Evolutionary conservation across 495 filamentous ascomycete genomes (phyloP).

Genomic region (Neurospora sp.): DNA sequence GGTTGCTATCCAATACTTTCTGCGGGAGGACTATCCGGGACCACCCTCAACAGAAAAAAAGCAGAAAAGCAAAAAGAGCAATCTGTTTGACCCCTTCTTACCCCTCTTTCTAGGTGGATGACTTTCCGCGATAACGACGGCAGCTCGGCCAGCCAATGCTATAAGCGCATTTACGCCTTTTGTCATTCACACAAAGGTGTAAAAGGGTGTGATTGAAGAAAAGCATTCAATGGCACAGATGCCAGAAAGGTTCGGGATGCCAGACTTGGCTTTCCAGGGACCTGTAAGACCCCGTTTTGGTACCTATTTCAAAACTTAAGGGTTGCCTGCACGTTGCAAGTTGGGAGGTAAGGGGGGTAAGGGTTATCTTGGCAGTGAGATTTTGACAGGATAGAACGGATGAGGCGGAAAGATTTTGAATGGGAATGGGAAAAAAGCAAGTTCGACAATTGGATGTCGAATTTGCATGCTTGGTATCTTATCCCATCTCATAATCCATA

Average conservation of each 20-base stretch:
- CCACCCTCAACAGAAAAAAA: neutral
- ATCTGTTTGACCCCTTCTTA: neutral
- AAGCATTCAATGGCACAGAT: neutral
- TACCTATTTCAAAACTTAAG: neutral
- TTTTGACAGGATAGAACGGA: neutral
- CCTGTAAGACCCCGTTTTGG: neutral
- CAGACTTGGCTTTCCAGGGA: neutral
- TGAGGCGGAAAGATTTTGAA: neutral
- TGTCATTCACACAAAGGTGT: neutral
- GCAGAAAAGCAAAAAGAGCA: neutral
- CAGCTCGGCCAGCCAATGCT: neutral
- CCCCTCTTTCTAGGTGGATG: neutral
- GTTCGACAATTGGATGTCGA: neutral
- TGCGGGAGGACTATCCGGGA: neutral
- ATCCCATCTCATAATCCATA: neutral
- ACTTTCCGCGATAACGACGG: neutral
- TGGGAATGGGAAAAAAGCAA: neutral
- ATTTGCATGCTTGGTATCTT: neutral
- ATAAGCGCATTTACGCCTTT: neutral
- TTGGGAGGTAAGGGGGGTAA: neutral
- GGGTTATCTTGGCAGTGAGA: neutral
- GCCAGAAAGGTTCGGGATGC: neutral
- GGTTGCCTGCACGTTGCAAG: neutral
- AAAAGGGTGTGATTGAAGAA: neutral
- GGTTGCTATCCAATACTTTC: neutral